Evolutionary conservation across 1,284 basidiomycete species (phyloP).

Genomic region (Cryptococcus maquisensis): DNA sequence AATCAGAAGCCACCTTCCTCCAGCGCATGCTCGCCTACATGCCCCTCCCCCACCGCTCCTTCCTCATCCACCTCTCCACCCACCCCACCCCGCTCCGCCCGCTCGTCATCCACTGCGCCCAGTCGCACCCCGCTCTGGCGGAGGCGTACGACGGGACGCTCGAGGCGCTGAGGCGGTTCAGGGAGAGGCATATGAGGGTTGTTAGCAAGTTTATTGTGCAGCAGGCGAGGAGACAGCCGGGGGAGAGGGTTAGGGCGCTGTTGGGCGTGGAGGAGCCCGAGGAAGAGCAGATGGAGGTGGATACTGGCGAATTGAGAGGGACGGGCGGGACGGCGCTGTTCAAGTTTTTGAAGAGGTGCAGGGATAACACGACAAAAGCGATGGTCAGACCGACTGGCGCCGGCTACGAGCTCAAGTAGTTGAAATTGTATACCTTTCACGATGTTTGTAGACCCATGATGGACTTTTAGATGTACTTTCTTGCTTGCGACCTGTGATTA

Average conservation of each 20-base stretch:
- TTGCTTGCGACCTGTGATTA: too few species aligned
- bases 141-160: conserved; percentile 72
- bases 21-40: conserved; percentile 82
- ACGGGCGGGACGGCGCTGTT: conserved; percentile 84
- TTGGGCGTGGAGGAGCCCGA: conserved; percentile 18
- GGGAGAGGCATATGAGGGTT: conserved; percentile 83
- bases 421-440: too few species aligned
- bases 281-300: conserved; percentile 4
- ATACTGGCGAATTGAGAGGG: conserved; percentile 58
- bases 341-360: conserved; percentile 71
- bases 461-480: too few species aligned
- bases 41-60: conserved; percentile 84
- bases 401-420: conserved; percentile 24
- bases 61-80: conserved; percentile 73
- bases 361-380: conserved; percentile 71
- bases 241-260: conserved; percentile 29
- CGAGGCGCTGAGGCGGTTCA: conserved; percentile 67
- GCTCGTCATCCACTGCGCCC: conserved; percentile 40
- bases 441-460: too few species aligned
- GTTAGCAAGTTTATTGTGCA: conserved; percentile 79
- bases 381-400: conserved; percentile 42
- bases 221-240: conserved; percentile 52
- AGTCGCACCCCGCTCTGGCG: conserved; percentile 48
- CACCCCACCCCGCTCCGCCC: conserved; percentile 58
- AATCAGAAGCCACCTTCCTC: conserved; percentile 57